These are phyloP conservation scores for Marasmius tenuissimus DNA, from an alignment of 1,284 basidiomycete genomes.

Conservation along the genomic window DNA sequence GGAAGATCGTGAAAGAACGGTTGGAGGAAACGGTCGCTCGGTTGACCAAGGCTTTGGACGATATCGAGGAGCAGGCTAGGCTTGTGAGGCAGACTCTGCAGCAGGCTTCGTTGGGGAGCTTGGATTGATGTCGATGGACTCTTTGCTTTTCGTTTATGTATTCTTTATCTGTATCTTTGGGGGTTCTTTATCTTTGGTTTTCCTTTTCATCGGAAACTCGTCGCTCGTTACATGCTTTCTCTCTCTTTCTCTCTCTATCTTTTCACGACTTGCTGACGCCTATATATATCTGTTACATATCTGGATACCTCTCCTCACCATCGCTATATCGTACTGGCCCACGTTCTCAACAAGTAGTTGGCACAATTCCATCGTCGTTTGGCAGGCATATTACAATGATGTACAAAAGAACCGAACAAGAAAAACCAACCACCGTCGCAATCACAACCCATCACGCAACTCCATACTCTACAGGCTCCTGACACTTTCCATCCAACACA, in stretches of 20 bases:
- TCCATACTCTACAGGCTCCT: background rate
- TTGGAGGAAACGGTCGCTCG: constrained; percentile 47
- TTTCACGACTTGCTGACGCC: background rate
- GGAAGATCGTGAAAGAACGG: constrained; percentile 28
- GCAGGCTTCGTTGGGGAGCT: background rate
- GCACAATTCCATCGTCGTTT: no score
- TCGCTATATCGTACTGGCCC: no score
- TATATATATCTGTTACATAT: background rate
- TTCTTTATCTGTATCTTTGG: background rate
- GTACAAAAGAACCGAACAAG: no score
- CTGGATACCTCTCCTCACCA: no score
- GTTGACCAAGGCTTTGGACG: constrained; percentile 52
- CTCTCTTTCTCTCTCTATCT: background rate
- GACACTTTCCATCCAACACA: constrained; percentile 19
- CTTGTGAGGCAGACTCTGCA: constrained; percentile 36
- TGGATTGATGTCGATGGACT: background rate
- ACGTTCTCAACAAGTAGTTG: no score
- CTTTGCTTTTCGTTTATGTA: no score
- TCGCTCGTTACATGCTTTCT: background rate
- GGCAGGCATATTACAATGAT: no score
- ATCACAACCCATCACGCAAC: no score
- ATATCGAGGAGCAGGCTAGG: constrained; percentile 53
- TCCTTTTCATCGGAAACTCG: background rate
- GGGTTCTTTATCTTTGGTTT: background rate
- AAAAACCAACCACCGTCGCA: no score